A percentile compares a stretch with the other conserved stretches of the same genome.
Conservation (phyloP, 192 early-diverging fungal species). For the Coemansia sp. region DNA sequence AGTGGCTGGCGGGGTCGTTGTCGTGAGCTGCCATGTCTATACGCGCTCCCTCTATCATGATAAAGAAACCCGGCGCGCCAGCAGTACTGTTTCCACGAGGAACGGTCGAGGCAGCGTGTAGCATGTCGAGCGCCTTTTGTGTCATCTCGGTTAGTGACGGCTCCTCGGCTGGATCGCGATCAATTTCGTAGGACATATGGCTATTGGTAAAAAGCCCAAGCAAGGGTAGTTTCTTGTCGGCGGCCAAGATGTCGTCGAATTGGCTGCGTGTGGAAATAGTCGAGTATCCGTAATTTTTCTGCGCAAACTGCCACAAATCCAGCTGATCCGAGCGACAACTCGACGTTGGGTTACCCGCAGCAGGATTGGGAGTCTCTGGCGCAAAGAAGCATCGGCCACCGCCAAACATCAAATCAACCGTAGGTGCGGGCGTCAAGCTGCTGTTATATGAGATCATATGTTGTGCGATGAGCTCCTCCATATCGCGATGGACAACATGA, state of each 20-base stretch:
- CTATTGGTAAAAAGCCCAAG: constrained; percentile 50
- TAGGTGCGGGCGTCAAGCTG: constrained; percentile 3
- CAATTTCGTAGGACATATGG: constrained; percentile 58
- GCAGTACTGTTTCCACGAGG: neutral
- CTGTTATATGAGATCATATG: constrained; percentile 52
- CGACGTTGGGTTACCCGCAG: neutral
- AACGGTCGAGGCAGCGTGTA: constrained; percentile 10
- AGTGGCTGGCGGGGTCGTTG: constrained; percentile 61
- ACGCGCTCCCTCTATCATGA: constrained; percentile 64
- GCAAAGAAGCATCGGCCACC: constrained; percentile 56
- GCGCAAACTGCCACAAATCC: constrained; percentile 40
- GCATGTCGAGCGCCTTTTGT: constrained; percentile 36
- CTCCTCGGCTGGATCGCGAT: constrained; percentile 38
- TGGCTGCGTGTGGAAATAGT: constrained; percentile 1
- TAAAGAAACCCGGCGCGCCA: constrained; percentile 50
- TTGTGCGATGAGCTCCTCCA: constrained; percentile 57
- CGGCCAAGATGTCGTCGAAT: constrained; percentile 21
- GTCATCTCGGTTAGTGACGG: constrained; percentile 60
- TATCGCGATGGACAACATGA: constrained; percentile 53
- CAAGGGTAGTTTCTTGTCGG: constrained; percentile 34
- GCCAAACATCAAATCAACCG: constrained; percentile 58
- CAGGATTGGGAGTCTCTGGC: constrained; percentile 19
- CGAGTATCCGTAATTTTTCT: constrained; percentile 7
- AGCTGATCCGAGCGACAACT: constrained; percentile 50
- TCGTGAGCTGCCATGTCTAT: constrained; percentile 63